Evolutionary conservation across 768 basidiomycete species (phyloP), one percentile per base, ranked within the genome.

Genomic region (Panellus pusillus): DNA sequence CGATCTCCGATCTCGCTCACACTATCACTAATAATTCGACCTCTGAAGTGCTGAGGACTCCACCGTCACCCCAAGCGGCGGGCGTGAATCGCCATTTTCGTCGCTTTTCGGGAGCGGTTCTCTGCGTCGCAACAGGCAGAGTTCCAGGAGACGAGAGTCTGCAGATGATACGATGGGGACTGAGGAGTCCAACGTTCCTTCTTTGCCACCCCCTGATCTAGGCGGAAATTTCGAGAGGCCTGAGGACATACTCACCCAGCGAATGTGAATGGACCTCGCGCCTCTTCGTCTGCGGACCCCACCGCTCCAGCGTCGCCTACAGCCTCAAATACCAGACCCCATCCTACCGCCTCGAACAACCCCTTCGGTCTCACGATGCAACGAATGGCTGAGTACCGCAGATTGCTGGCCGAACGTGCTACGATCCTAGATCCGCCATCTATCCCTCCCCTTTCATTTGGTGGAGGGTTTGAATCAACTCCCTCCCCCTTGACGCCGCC

Each of bases 361-460:
- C 77, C 76, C 1, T 80, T 80, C 67, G 65, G 78, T 24, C 75
- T 75, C 45, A 79, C 80, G 2, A 66, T 82, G 54, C 73, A 75
- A 49, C 68, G 74, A 35, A 52, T 61, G 55, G 45, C 58, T 57
- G 52, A 65, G 61, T 47, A 44, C 40, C 32, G 55, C 47, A 50
- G 63, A 54, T 35, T 52, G 12, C 12, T 36, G 43, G 36, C 50
- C 19, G 28, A 29, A 40, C 40, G 14, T 18, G 19, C 57, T 56
- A 29, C 52, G 48, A 49, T 66, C 4, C 63, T 65, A 6, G 49
- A 61, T 18, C 55, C 63, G 12, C 69, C 62, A 36, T 65, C 72
- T 17, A 72, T 77, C 29, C 75, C 75, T 6, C 77, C 75, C 0
- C 63, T 76, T 13, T 57, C 69, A 2, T 75, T 76, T 55, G 72